Evolutionary conservation across 257 asterid genomes (phyloP).

Genomic region (Scutellaria minor): DNA sequence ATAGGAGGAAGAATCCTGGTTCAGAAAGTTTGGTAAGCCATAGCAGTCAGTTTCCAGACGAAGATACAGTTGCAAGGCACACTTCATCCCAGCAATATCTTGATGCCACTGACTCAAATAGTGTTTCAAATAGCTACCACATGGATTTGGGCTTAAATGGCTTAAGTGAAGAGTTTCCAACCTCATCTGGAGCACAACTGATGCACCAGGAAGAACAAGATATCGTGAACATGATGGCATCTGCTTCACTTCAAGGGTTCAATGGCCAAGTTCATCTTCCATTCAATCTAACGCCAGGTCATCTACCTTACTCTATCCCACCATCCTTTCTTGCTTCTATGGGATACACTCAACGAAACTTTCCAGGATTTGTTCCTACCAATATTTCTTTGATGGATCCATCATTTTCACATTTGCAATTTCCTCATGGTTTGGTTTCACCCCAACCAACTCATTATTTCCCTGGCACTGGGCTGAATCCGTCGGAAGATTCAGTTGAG

Average conservation of each 20-base stretch:
- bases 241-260: conserved; percentile 75
- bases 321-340: conserved; percentile 74
- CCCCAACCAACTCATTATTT: conserved; percentile 64
- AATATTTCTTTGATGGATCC: conserved; percentile 58
- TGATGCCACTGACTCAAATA: conserved; percentile 55
- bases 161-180: conserved; percentile 59
- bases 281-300: conserved; percentile 60
- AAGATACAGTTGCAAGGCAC: conserved; percentile 50
- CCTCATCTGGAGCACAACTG: conserved; percentile 53
- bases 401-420: conserved; percentile 59
- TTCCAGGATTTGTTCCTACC: conserved; percentile 65
- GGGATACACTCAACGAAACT: conserved; percentile 67
- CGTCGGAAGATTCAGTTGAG: conserved; percentile 63
- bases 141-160: conserved; percentile 49
- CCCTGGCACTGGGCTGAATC: conserved; percentile 56
- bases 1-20: conserved; percentile 55
- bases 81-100: conserved; percentile 47
- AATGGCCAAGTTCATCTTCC: conserved; percentile 69
- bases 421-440: conserved; percentile 65
- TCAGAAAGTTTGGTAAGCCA: conserved; percentile 58
- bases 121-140: conserved; percentile 50
- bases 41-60: conserved; percentile 53
- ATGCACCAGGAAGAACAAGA: conserved; percentile 86
- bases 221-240: conserved; percentile 79
- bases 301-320: conserved; percentile 65